phyloP scores from a whole-genome alignment of 2,329 filamentous ascomycete genomes.

The Fusarium torreyae region DNA sequence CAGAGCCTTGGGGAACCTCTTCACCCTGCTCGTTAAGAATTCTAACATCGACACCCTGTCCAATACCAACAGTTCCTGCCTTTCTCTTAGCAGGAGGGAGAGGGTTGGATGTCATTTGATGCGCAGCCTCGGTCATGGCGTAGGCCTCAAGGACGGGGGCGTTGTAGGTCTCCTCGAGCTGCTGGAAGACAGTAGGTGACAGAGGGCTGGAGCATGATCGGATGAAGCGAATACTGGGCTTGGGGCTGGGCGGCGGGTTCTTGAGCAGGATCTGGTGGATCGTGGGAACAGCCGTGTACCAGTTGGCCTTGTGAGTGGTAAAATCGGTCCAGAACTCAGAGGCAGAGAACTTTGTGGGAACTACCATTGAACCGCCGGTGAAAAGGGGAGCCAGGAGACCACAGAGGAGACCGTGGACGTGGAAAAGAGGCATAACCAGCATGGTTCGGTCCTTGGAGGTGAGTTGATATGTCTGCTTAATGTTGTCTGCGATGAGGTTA shows the following conservation, averaged over 20 bases:
- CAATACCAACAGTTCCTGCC: conserved; percentile 86
- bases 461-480: conserved; percentile 82
- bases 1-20: conserved; percentile 76
- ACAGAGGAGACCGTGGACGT: conserved; percentile 90
- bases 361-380: conserved; percentile 83
- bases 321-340: conserved; percentile 88
- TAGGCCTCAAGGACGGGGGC: conserved; percentile 91
- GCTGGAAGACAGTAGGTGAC: conserved; percentile 84
- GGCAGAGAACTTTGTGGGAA: conserved; percentile 85
- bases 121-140: conserved; percentile 92
- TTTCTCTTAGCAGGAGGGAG: conserved; percentile 80
- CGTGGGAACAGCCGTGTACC: conserved; percentile 94
- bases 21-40: conserved; percentile 81
- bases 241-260: conserved; percentile 75
- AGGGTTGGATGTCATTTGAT: conserved; percentile 86
- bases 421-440: conserved; percentile 92
- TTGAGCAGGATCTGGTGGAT: conserved; percentile 92
- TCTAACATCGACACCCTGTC: conserved; percentile 85
- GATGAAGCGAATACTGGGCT: conserved; percentile 86
- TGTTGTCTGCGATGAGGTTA: conserved; percentile 70
- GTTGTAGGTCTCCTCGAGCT: conserved; percentile 81
- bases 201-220: conserved; percentile 89
- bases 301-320: conserved; percentile 80
- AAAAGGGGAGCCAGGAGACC: conserved; percentile 83
- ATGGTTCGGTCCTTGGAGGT: conserved; percentile 81